phyloP scores from a whole-genome alignment of 306 rosid species.

The Mimosa pudica region DNA sequence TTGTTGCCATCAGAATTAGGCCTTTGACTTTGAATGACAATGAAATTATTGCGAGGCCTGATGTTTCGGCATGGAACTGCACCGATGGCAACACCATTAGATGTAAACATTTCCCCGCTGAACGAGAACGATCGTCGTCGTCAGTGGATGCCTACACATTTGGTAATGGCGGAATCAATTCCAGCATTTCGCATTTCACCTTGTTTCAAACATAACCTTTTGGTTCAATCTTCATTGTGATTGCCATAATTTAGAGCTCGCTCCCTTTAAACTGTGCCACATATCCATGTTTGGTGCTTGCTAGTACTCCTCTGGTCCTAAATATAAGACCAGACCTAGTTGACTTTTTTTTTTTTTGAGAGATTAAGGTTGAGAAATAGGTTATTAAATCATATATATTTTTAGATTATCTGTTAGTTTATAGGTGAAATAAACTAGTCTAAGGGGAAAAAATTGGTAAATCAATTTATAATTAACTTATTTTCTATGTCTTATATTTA shows the following conservation, averaged over 20 bases:
- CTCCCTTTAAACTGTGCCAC: neutral
- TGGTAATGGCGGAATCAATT: conserved; percentile 44
- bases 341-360: too few species aligned
- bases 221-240: neutral
- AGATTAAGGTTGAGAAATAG: too few species aligned
- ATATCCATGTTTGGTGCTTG: too few species aligned
- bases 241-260: neutral
- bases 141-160: conserved; percentile 52
- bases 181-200: neutral
- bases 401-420: too few species aligned
- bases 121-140: conserved; percentile 38
- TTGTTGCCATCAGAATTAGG: conserved; percentile 77
- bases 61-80: conserved; percentile 67
- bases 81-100: conserved; percentile 45
- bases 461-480: too few species aligned
- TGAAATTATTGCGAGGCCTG: conserved; percentile 48
- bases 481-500: too few species aligned
- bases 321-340: too few species aligned
- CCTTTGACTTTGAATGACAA: conserved; percentile 78
- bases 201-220: neutral
- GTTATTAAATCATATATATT: too few species aligned
- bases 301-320: too few species aligned
- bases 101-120: conserved; percentile 45
- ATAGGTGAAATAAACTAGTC: too few species aligned
- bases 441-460: too few species aligned